phyloP scores from a whole-genome alignment of 352 stramenopile genomes.

The Lagenidium sp. region DNA sequence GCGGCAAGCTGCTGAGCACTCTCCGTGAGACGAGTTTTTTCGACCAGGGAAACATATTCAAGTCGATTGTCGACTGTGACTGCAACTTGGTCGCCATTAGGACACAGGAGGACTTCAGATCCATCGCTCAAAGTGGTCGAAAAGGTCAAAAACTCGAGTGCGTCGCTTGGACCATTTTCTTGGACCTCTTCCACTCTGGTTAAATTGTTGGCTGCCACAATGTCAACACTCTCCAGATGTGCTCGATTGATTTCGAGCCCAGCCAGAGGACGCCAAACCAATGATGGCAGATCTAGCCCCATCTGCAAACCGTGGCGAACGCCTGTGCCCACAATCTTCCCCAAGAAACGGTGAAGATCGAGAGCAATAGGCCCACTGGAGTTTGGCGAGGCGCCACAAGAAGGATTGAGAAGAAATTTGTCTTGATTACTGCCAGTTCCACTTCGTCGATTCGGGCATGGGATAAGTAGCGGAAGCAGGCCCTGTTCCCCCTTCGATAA shows the following conservation, averaged over 20 bases:
- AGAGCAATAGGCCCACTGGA: slow-evolving; percentile 86
- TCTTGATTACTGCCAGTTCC: slow-evolving; percentile 87
- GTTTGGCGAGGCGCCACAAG: slow-evolving; percentile 66
- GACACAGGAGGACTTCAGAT: slow-evolving; percentile 52
- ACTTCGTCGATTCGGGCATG: slow-evolving; percentile 81
- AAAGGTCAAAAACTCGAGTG: slow-evolving; percentile 67
- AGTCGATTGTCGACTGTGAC: slow-evolving; percentile 55
- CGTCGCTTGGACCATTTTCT: slow-evolving; percentile 23
- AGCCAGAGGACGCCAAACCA: slow-evolving; percentile 83
- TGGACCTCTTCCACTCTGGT: slow-evolving; percentile 48
- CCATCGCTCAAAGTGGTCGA: slow-evolving; percentile 77
- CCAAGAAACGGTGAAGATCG: slow-evolving; percentile 93
- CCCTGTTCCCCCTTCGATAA: slow-evolving; percentile 80
- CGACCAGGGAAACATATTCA: slow-evolving; percentile 56
- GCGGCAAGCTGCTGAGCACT: slow-evolving; percentile 73
- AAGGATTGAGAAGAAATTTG: slow-evolving; percentile 88
- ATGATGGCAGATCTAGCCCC: slow-evolving; percentile 82
- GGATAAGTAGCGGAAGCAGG: slow-evolving; percentile 81
- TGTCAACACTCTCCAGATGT: slow-evolving; percentile 75
- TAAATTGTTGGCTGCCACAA: slow-evolving; percentile 64
- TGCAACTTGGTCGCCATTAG: slow-evolving; percentile 56
- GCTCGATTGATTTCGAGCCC: slow-evolving; percentile 63
- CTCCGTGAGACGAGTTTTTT: slow-evolving; percentile 66
- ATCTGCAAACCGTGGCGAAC: slow-evolving; percentile 94
- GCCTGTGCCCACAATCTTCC: slow-evolving; percentile 93